Evolutionary conservation across 768 basidiomycete species (phyloP).

Genomic region (Mycena latifolia): DNA sequence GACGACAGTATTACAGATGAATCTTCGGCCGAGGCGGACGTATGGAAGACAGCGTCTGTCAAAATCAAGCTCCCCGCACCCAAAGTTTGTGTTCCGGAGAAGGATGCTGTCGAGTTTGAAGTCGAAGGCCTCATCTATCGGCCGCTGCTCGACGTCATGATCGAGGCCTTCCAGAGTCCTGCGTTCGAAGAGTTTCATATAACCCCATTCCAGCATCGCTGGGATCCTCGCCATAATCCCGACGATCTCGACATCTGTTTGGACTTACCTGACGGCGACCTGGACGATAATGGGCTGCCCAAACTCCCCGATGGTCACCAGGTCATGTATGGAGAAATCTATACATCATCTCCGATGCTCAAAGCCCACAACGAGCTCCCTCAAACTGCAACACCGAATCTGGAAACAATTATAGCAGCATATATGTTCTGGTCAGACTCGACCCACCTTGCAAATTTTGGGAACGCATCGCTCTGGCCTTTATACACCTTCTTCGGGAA

Average conservation of each 20-base stretch:
- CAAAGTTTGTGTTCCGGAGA: constrained; percentile 33
- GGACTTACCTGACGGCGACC: background rate
- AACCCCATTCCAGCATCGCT: constrained; percentile 36
- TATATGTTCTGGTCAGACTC: background rate
- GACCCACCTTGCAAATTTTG: constrained; percentile 42
- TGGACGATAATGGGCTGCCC: no score
- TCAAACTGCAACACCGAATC: no score
- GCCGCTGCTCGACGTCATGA: no score
- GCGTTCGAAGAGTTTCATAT: constrained; percentile 26
- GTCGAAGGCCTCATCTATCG: constrained; percentile 36
- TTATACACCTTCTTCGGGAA: no score
- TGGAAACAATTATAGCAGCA: background rate
- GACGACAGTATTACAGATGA: constrained; percentile 23
- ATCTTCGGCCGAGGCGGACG: constrained; percentile 18
- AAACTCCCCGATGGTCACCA: no score
- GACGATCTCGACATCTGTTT: constrained; percentile 2
- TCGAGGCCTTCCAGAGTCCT: no score
- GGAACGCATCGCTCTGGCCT: no score
- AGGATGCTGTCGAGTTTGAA: constrained; percentile 33
- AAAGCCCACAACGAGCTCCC: no score
- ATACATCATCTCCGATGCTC: no score
- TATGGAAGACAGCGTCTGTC: constrained; percentile 41
- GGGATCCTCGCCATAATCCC: constrained; percentile 25
- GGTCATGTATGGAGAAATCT: no score
- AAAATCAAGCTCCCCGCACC: constrained; percentile 40